These are phyloP conservation scores for Candida palmyrensis DNA, from an alignment of 805 yeast genomes.

Conservation along the genomic window DNA sequence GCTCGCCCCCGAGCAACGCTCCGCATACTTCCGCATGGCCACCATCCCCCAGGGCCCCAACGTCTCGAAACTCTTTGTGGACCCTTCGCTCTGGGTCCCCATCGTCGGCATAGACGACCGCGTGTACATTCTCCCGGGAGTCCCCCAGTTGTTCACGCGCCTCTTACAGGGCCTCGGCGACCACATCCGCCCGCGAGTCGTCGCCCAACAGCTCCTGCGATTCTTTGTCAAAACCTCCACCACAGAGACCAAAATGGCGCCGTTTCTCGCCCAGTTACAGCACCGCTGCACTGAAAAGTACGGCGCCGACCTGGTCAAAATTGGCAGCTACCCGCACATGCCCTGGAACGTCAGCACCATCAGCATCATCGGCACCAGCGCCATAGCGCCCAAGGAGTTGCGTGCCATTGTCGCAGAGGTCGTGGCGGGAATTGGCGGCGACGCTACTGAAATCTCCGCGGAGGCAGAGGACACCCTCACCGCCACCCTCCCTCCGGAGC, in stretches of 20 bases:
- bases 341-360: constrained; percentile 60
- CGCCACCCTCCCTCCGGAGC: constrained; percentile 17
- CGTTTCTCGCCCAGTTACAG: constrained; percentile 53
- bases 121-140: constrained; percentile 76
- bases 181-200: constrained; percentile 22
- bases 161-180: constrained; percentile 45
- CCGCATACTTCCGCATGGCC: constrained; percentile 77
- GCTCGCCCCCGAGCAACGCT: constrained; percentile 38
- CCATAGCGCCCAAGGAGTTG: constrained; percentile 24
- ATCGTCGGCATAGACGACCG: constrained; percentile 61
- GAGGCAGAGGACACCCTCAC: constrained; percentile 52
- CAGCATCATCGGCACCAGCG: constrained; percentile 61
- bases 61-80: constrained; percentile 39
- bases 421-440: constrained; percentile 36
- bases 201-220: constrained; percentile 23
- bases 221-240: constrained; percentile 57
- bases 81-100: constrained; percentile 76
- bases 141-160: constrained; percentile 65
- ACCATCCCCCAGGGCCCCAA: constrained; percentile 48
- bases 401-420: constrained; percentile 43
- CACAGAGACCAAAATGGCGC: constrained; percentile 67
- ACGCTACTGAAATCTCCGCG: constrained; percentile 54
- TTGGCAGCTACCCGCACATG: constrained; percentile 85
- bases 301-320: constrained; percentile 43
- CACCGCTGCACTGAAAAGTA: constrained; percentile 21